Conservation (phyloP, 1,139 yeast species). For the Candida buenavistaensis region DNA sequence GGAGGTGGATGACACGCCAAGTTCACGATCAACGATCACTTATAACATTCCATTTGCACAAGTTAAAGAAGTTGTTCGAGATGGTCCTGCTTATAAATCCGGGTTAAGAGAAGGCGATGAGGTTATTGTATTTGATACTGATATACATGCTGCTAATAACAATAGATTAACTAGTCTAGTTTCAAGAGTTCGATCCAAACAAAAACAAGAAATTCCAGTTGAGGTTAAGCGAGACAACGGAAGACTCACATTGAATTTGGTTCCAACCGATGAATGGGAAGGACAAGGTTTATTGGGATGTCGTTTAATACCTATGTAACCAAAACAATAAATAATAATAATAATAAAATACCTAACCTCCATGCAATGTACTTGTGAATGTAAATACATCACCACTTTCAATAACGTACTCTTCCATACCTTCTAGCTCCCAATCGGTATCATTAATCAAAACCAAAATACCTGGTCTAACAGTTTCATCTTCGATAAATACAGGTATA, state of each 20-base stretch:
- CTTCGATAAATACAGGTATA: slow-evolving; percentile 75
- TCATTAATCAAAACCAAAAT: slow-evolving; percentile 89
- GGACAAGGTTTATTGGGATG: slow-evolving; percentile 80
- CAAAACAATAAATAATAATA: background rate
- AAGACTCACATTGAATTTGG: slow-evolving; percentile 30
- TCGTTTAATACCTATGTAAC: slow-evolving; percentile 50
- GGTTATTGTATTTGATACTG: slow-evolving; percentile 50
- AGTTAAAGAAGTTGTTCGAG: slow-evolving; percentile 44
- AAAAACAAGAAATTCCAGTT: slow-evolving; percentile 32
- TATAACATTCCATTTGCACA: slow-evolving; percentile 55
- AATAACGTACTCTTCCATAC: slow-evolving; percentile 74
- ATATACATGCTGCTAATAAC: slow-evolving; percentile 54
- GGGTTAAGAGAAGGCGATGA: slow-evolving; percentile 48
- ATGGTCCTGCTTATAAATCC: slow-evolving; percentile 51
- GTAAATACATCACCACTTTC: slow-evolving; percentile 77
- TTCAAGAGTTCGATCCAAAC: slow-evolving; percentile 23
- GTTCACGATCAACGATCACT: background rate
- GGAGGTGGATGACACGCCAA: background rate
- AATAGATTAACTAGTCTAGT: slow-evolving; percentile 43
- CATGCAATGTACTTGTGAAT: slow-evolving; percentile 92
- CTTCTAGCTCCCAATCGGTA: slow-evolving; percentile 96
- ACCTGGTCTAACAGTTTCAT: slow-evolving; percentile 83
- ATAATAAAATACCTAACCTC: slow-evolving; percentile 72
- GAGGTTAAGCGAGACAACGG: slow-evolving; percentile 33
- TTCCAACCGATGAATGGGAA: slow-evolving; percentile 61